phyloP scores from a whole-genome alignment of 257 asterid genomes.

The Cinchona pubescens region DNA sequence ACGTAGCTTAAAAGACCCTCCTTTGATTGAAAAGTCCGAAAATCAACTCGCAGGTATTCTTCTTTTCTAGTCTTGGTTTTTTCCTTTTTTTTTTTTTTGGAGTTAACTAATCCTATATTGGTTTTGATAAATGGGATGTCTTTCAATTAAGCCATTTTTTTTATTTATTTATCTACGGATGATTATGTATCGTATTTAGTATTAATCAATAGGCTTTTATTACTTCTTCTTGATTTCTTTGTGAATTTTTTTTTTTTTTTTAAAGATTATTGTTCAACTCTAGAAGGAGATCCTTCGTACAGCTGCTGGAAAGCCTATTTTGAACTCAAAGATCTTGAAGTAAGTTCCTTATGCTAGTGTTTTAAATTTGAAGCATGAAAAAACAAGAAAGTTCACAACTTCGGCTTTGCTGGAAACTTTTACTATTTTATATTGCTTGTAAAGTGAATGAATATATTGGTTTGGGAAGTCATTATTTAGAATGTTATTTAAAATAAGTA shows the following conservation, averaged over 20 bases:
- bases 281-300: constrained; percentile 80
- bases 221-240: neutral
- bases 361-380: neutral
- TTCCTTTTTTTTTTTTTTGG: too few relatives aligned
- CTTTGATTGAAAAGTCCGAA: constrained; percentile 77
- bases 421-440: neutral
- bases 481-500: too few relatives aligned
- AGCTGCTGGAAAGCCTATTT: constrained; percentile 95
- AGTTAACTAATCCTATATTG: too few relatives aligned
- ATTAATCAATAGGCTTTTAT: constrained; percentile 3
- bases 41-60: constrained; percentile 65
- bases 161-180: neutral
- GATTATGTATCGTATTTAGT: neutral
- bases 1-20: constrained; percentile 65
- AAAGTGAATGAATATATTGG: neutral
- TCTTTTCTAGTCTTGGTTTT: neutral
- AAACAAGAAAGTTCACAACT: neutral
- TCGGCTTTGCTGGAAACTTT: neutral
- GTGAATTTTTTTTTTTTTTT: neutral
- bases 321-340: constrained; percentile 93
- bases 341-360: constrained; percentile 29
- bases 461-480: too few relatives aligned
- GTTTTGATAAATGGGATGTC: neutral
- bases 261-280: constrained; percentile 79
- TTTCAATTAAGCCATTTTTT: neutral